phyloP scores from a whole-genome alignment of 257 asterid genomes.

The Jacaranda mimosifolia region DNA sequence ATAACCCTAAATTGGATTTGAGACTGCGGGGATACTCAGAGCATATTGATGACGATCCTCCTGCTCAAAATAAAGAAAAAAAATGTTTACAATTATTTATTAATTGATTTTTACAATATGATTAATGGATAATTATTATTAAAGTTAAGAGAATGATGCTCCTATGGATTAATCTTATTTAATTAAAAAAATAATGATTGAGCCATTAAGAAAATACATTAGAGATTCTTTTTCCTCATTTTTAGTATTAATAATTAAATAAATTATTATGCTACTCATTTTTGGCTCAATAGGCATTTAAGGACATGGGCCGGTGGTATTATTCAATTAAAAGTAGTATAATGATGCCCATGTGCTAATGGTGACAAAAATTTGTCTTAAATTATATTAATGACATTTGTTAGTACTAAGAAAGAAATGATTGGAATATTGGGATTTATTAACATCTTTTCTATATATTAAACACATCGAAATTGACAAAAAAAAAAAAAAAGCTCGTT shows the following conservation, averaged over 20 bases:
- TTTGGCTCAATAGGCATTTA: conserved; percentile 22
- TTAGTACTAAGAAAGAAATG: not conserved
- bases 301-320: conserved; percentile 37
- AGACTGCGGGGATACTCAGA: too few relatives aligned
- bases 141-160: conserved; percentile 22
- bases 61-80: too few relatives aligned
- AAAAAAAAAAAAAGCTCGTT: too few relatives aligned
- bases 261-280: conserved; percentile 19
- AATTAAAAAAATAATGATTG: not conserved
- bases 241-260: not conserved
- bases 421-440: conserved; percentile 5
- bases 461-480: not conserved
- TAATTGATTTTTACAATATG: not conserved
- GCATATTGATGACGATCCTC: too few relatives aligned
- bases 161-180: not conserved
- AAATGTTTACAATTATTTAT: not conserved
- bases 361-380: not conserved
- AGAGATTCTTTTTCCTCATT: not conserved
- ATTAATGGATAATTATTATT: conserved; percentile 24
- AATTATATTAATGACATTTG: conserved; percentile 14
- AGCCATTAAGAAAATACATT: not conserved
- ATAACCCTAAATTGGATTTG: too few relatives aligned
- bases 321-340: conserved; percentile 19
- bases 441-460: not conserved
- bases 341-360: conserved; percentile 41